These are phyloP conservation scores for Trichoderma sp. DNA, from an alignment of 2,329 filamentous ascomycete species.

Conservation along the genomic window DNA sequence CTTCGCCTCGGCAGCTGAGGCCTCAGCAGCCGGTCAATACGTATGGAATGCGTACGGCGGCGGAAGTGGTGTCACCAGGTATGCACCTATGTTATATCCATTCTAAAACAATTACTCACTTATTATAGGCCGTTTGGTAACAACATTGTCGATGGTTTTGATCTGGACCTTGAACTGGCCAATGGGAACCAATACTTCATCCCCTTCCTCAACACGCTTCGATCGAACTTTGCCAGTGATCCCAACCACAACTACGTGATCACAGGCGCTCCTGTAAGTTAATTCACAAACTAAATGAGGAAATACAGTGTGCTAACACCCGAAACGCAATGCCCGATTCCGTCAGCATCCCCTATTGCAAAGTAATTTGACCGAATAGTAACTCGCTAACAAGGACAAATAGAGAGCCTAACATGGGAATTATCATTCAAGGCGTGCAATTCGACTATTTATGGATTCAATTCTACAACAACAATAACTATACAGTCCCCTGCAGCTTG, in stretches of 20 bases:
- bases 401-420: constrained; percentile 45
- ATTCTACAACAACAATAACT: constrained; percentile 54
- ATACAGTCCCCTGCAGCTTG: constrained; percentile 36
- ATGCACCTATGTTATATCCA: neutral
- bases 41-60: constrained; percentile 32
- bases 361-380: too few relatives aligned
- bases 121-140: constrained; percentile 35
- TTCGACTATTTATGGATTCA: constrained; percentile 49
- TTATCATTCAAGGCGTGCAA: constrained; percentile 42
- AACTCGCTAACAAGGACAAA: neutral
- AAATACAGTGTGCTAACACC: too few relatives aligned
- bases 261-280: constrained; percentile 43
- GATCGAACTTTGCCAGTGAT: constrained; percentile 33
- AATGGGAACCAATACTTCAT: constrained; percentile 29
- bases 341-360: neutral
- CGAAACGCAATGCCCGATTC: constrained; percentile 43
- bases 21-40: constrained; percentile 30
- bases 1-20: constrained; percentile 25
- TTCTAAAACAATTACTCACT: too few relatives aligned
- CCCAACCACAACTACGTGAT: constrained; percentile 46
- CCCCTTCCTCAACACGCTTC: constrained; percentile 33
- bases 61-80: constrained; percentile 28
- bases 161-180: constrained; percentile 38
- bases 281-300: too few relatives aligned
- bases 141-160: constrained; percentile 37